Evolutionary conservation across 176 grass and related monocot species (phyloP), one percentile per base, ranked within the genome.

Genomic region (Bothriochloa decipiens): DNA sequence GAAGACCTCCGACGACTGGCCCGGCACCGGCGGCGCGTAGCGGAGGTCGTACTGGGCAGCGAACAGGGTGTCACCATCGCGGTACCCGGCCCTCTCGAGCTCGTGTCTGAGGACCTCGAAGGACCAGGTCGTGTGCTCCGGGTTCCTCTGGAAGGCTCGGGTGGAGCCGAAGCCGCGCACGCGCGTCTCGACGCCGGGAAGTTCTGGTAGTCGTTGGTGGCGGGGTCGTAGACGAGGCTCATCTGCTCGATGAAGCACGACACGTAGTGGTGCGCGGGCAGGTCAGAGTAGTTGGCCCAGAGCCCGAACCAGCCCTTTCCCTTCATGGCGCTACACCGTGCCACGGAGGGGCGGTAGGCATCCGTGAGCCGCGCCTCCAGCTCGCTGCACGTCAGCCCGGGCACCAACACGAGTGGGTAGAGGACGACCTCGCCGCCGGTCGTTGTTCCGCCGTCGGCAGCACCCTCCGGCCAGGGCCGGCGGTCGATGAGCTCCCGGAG

Each of bases 201-300:
- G 62, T 65, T 67, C 1, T 4, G 40, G 41, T 35, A 80, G 17
- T 80, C 62, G 17, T 80, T 47, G 11, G 25, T 2, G 27, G 2
- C 26, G 17, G 77, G 16, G 41, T 80, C 62, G 27, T 80, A 80
- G 42, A 35, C 42, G 27, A 80, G 77, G 77, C 40, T 29, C 77
- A 80, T 80, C 77, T 80, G 77, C 77, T 79, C 77, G 1, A 7
- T 2, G 77, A 79, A 79, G 61, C 77, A 79, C 3, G 6, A 16
- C 62, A 75, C 32, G 26, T 79, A 79, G 61, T 47, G 11, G 77
- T 33, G 41, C 40, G 39, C 40, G 16, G 53, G 1, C 0, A 79
- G 4, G 16, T 79, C 77, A 0, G 61, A 46, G 40, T 0, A 0
- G 77, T 79, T 79, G n/a, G 2, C 16, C 77, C 61, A 79, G 15